Conservation (phyloP, 345 rosid genomes). For the Euclidium syriacum region DNA sequence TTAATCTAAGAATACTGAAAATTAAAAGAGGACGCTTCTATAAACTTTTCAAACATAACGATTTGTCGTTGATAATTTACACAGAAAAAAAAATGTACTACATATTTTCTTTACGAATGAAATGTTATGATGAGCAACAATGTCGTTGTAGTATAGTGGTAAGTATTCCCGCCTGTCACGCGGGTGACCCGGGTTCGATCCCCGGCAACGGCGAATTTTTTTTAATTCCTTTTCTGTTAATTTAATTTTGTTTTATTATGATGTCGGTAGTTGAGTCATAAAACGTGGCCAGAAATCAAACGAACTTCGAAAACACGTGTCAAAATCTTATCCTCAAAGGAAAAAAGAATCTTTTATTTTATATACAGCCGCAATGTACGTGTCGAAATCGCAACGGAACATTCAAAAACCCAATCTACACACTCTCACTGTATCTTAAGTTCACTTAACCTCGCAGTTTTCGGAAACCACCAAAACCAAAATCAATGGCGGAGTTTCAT, state of each 20-base stretch:
- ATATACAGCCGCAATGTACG: no score
- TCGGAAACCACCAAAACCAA: neutral
- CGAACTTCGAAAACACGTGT: conserved; percentile 2
- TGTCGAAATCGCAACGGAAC: no score
- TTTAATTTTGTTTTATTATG: no score
- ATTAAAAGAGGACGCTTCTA: no score
- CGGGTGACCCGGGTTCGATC: conserved; percentile 88
- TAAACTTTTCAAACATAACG: no score
- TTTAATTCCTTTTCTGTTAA: no score
- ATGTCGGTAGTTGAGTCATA: neutral
- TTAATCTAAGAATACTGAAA: no score
- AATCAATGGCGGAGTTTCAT: conserved; percentile 24
- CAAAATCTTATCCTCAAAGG: neutral
- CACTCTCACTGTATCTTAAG: neutral
- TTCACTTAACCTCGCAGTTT: neutral
- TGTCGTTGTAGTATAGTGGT: conserved; percentile 88
- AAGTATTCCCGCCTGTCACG: conserved; percentile 81
- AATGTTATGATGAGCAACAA: no score
- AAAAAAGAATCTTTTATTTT: no score
- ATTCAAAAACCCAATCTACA: neutral
- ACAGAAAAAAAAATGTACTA: no score
- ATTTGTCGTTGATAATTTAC: no score
- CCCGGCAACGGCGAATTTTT: neutral
- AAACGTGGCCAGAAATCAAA: neutral
- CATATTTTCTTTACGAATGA: no score